Conservation (phyloP, 2,329 filamentous ascomycete genomes). For the Neonectria ditissima region DNA sequence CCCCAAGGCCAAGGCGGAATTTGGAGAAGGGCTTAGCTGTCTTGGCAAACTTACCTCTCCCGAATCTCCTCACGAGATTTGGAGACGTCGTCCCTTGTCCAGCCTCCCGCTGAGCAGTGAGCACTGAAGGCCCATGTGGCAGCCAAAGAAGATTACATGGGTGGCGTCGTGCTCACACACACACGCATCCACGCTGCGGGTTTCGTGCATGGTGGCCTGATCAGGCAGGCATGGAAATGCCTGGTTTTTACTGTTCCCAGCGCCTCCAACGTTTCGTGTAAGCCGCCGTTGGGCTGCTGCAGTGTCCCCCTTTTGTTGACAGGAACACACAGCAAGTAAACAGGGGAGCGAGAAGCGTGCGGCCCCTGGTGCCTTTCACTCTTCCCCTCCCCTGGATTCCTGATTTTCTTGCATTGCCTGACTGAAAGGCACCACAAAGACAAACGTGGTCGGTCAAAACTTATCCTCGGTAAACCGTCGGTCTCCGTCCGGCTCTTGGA, state of each 20-base stretch:
- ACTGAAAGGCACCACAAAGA: conserved; percentile 1
- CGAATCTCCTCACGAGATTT: conserved; percentile 31
- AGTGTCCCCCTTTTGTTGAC: not conserved
- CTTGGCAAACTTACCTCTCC: conserved; percentile 23
- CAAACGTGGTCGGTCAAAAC: conserved; percentile 5
- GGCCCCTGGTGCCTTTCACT: not conserved
- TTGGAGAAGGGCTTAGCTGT: conserved; percentile 23
- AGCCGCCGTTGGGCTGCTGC: conserved; percentile 3
- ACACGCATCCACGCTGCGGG: conserved; percentile 9
- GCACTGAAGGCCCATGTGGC: conserved; percentile 22
- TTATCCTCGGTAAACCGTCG: conserved; percentile 44
- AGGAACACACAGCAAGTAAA: not conserved
- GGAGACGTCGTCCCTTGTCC: conserved; percentile 33
- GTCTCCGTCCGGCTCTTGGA: conserved; percentile 31
- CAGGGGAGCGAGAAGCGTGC: not conserved
- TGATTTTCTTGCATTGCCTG: not conserved
- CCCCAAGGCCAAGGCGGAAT: conserved; percentile 30
- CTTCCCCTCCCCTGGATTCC: not conserved
- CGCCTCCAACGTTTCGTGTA: conserved; percentile 9
- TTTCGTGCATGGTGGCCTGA: conserved; percentile 25
- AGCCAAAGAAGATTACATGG: conserved; percentile 24
- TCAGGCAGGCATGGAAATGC: conserved; percentile 28
- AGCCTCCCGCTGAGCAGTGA: conserved; percentile 1
- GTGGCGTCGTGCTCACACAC: conserved; percentile 24
- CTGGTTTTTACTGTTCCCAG: conserved; percentile 17